Evolutionary conservation across 257 asterid species (phyloP).

Genomic region (Ophiorrhiza pumila): DNA sequence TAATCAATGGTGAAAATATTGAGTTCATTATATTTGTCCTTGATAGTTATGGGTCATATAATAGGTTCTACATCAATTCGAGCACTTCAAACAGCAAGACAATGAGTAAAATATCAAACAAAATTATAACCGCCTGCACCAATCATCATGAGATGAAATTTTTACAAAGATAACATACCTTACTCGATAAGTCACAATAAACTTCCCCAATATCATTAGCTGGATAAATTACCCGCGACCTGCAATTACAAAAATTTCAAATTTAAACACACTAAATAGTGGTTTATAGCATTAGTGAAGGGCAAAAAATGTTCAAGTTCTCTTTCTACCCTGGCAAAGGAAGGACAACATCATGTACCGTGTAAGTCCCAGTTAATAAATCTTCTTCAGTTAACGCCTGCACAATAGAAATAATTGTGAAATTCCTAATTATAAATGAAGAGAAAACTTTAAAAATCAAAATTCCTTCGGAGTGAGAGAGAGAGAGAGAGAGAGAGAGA

Average conservation of each 20-base stretch:
- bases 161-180: constrained; percentile 45
- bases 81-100: background rate
- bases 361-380: constrained; percentile 58
- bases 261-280: constrained; percentile 7
- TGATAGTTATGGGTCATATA: background rate
- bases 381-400: constrained; percentile 81
- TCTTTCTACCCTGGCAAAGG: constrained; percentile 89
- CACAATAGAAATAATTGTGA: constrained; percentile 11
- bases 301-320: constrained; percentile 12
- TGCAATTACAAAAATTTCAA: constrained; percentile 34
- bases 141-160: background rate
- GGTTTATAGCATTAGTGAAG: constrained; percentile 11
- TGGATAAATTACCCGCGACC: constrained; percentile 86
- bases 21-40: background rate
- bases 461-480: too few species aligned
- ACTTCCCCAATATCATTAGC: constrained; percentile 64
- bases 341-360: constrained; percentile 71
- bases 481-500: background rate
- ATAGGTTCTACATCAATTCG: background rate
- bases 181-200: constrained; percentile 64
- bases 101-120: background rate
- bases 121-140: background rate
- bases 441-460: background rate
- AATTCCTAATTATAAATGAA: constrained; percentile 8
- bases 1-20: background rate